Evolutionary conservation across 257 asterid genomes (phyloP).

Genomic region (Fraxinus quadrangulata): DNA sequence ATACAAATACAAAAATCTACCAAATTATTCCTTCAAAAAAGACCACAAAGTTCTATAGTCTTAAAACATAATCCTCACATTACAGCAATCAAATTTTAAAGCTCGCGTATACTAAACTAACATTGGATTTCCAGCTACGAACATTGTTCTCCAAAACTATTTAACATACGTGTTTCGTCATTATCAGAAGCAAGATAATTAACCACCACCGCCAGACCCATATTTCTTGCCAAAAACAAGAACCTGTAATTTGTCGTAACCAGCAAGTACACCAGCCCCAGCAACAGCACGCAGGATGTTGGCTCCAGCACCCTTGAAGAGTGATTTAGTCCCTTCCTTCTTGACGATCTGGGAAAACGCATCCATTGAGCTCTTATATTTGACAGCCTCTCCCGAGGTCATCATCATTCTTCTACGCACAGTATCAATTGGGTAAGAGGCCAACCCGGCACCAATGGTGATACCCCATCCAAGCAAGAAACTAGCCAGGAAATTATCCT

Average conservation of each 20-base stretch:
- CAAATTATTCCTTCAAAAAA: background rate
- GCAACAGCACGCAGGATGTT: constrained; percentile 20
- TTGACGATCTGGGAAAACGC: constrained; percentile 16
- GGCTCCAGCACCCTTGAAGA: constrained; percentile 20
- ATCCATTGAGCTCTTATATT: constrained; percentile 19
- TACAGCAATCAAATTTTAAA: background rate
- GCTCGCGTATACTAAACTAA: background rate
- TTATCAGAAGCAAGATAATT: constrained; percentile 4
- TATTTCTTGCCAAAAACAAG: constrained; percentile 16
- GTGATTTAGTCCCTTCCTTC: constrained; percentile 16
- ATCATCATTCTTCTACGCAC: constrained; percentile 22
- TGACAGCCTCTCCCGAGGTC: constrained; percentile 16
- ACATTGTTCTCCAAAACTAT: background rate
- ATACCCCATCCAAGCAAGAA: constrained; percentile 21
- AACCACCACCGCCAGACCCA: constrained; percentile 18
- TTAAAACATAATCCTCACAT: background rate
- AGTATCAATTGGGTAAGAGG: constrained; percentile 17
- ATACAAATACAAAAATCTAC: too few species aligned
- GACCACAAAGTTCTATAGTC: background rate
- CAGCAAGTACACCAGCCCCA: constrained; percentile 21
- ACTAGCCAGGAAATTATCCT: constrained; percentile 18
- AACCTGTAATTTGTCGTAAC: constrained; percentile 20
- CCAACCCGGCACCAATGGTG: constrained; percentile 23
- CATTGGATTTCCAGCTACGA: background rate
- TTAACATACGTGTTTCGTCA: background rate